phyloP scores from a whole-genome alignment of 1,284 basidiomycete genomes.

The Moesziomyces sp. region DNA sequence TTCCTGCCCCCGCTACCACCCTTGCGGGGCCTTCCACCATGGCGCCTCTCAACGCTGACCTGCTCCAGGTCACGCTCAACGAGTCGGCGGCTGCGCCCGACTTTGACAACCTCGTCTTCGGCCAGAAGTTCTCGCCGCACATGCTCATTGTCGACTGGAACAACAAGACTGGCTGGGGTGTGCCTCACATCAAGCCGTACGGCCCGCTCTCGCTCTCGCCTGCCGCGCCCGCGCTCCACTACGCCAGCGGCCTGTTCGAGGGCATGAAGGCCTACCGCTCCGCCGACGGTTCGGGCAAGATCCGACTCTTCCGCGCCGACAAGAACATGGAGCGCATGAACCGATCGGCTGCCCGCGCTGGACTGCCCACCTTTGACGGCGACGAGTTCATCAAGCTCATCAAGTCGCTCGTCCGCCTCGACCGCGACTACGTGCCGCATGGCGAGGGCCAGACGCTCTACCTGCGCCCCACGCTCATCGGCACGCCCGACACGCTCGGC shows the following conservation, averaged over 20 bases:
- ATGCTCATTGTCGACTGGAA: slow-evolving; percentile 90
- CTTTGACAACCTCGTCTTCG: slow-evolving; percentile 70
- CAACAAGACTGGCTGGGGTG: slow-evolving; percentile 78
- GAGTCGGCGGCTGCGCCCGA: slow-evolving; percentile 34
- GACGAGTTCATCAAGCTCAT: slow-evolving; percentile 54
- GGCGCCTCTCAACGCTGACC: slow-evolving; percentile 46
- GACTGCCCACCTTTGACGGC: slow-evolving; percentile 48
- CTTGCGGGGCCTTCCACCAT: slow-evolving; percentile 24
- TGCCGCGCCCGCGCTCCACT: slow-evolving; percentile 48
- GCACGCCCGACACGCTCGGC: slow-evolving; percentile 45
- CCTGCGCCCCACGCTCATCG: slow-evolving; percentile 53
- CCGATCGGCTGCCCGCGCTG: slow-evolving; percentile 46
- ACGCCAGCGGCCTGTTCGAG: slow-evolving; percentile 49
- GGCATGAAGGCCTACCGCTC: slow-evolving; percentile 58
- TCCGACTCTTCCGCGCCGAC: slow-evolving; percentile 51
- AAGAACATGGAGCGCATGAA: slow-evolving; percentile 60
- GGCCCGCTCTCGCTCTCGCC: slow-evolving; percentile 48
- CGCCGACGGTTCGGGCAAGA: slow-evolving; percentile 42
- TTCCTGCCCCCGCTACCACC: slow-evolving; percentile 8
- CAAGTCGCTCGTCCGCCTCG: slow-evolving; percentile 47
- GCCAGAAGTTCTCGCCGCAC: slow-evolving; percentile 80
- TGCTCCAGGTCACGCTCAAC: slow-evolving; percentile 45
- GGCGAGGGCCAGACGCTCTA: slow-evolving; percentile 47
- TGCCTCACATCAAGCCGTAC: slow-evolving; percentile 82
- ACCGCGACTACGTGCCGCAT: slow-evolving; percentile 44